These are phyloP conservation scores for Blastobotrys indianensis DNA, from an alignment of 1,139 yeast genomes.

Conservation along the genomic window DNA sequence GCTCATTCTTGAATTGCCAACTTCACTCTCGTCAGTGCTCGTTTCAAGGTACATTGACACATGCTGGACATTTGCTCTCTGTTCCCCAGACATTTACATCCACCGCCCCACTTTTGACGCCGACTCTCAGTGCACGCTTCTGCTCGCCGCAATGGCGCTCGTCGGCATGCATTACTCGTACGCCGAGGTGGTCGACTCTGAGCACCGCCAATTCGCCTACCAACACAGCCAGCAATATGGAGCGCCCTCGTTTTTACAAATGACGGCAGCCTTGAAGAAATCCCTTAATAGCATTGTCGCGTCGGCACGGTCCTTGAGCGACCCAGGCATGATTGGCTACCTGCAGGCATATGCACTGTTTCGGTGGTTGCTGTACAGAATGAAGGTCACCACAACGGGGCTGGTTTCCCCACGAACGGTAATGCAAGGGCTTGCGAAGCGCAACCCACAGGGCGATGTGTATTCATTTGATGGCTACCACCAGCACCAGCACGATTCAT, in stretches of 20 bases:
- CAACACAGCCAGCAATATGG: too few species aligned
- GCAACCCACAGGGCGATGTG: not conserved
- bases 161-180: conserved; percentile 34
- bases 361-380: conserved; percentile 25
- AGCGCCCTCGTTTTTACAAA: too few species aligned
- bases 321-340: not conserved
- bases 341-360: conserved; percentile 13
- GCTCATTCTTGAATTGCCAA: not conserved
- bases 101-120: conserved; percentile 40
- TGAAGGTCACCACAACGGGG: too few species aligned
- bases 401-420: too few species aligned
- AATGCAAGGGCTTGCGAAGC: not conserved
- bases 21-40: not conserved
- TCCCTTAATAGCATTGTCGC: not conserved
- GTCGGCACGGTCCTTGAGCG: not conserved
- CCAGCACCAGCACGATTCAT: conserved; percentile 17
- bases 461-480: not conserved
- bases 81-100: conserved; percentile 26
- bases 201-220: not conserved
- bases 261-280: not conserved
- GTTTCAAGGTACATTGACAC: conserved; percentile 9
- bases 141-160: conserved; percentile 35
- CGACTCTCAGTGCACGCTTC: conserved; percentile 29
- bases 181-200: not conserved
- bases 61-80: conserved; percentile 14